Evolutionary conservation across 192 early-diverging fungal species (phyloP), one percentile per base, ranked within the genome.

Genomic region (Chytriomyces sp.): DNA sequence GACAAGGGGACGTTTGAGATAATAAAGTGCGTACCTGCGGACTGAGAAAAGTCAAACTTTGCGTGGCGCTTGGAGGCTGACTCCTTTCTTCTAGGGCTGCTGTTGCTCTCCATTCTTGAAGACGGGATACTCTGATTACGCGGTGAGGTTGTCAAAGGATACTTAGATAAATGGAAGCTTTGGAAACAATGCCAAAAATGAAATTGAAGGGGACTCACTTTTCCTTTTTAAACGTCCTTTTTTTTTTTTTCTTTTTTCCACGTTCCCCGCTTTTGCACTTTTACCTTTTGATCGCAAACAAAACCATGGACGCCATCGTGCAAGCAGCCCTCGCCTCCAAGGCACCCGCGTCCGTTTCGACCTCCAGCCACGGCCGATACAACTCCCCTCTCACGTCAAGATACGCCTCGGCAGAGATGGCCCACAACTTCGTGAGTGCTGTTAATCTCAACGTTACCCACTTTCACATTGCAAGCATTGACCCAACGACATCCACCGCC

Each of bases 371-470:
- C 87, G 86, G 89, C 80, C 91, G 92, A 80, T 99, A 99, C 87
- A 89, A 92, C 78, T 94, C 92, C 68, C 97, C 97, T n/a, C 89
- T 98, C 84, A 97, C 96, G 44, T 95, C 94, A 76, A 92, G 97
- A 47, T 99, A 99, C 84, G 96, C 96, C 67, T 96, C 94, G 53
- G 89, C 93, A 67, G 96, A 97, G 86, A 99, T 99, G 96, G 92
- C 94, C 0, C 91, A 90, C 82, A 95, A 95, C 91, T 98, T 98
- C 77, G 53, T 57, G 53, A 13, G 53, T 20, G n/a, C n/a, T n/a
- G 13, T 57, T 57, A 35, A 35, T 35, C 35, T 20, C 53, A 20
- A n/a, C 53, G 53, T 57, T 57, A n/a, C 53, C 53, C 20, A n/a
- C 53, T 4, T 57, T 57, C 35, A 35, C 35, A 35, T 1, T 35